Evolutionary conservation across 2,329 filamentous ascomycete genomes (phyloP).

Genomic region (Cytospora mali): DNA sequence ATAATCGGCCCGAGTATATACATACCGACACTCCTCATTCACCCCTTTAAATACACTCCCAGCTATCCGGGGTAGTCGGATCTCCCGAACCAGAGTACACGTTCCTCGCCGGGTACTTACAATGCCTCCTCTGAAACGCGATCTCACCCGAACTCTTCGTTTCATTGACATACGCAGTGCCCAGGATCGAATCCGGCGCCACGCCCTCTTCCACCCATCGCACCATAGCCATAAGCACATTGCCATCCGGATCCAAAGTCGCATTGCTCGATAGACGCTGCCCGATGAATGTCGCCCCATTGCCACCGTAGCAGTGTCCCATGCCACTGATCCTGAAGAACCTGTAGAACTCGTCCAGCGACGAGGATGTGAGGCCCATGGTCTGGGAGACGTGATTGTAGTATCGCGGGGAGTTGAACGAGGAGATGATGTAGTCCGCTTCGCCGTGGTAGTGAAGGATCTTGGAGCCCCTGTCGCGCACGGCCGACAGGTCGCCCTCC

Average conservation of each 20-base stretch:
- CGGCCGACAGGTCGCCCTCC: constrained; percentile 42
- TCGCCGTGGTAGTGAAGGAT: constrained; percentile 50
- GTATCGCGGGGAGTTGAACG: constrained; percentile 49
- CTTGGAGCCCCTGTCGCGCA: constrained; percentile 45
- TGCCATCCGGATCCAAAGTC: constrained; percentile 41
- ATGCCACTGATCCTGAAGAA: constrained; percentile 57
- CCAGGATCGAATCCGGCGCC: constrained; percentile 44
- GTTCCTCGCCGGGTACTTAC: constrained; percentile 40
- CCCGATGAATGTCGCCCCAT: constrained; percentile 41
- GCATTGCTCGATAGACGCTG: constrained; percentile 34
- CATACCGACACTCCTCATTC: background rate
- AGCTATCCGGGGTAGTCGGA: constrained; percentile 34
- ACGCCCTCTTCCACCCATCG: constrained; percentile 48
- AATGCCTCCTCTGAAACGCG: constrained; percentile 39
- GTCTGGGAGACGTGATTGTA: constrained; percentile 50
- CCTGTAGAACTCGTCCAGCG: constrained; percentile 50
- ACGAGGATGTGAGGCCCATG: constrained; percentile 39
- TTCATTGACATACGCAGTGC: constrained; percentile 39
- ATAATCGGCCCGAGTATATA: background rate
- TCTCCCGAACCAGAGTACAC: constrained; percentile 37
- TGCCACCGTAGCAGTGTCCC: constrained; percentile 52
- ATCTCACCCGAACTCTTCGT: constrained; percentile 32
- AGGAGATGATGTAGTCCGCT: constrained; percentile 47
- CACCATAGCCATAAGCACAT: constrained; percentile 48
- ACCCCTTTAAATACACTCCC: constrained; percentile 34